Conservation (phyloP, 805 yeast species). For the Grigorovia yakushimaensis region DNA sequence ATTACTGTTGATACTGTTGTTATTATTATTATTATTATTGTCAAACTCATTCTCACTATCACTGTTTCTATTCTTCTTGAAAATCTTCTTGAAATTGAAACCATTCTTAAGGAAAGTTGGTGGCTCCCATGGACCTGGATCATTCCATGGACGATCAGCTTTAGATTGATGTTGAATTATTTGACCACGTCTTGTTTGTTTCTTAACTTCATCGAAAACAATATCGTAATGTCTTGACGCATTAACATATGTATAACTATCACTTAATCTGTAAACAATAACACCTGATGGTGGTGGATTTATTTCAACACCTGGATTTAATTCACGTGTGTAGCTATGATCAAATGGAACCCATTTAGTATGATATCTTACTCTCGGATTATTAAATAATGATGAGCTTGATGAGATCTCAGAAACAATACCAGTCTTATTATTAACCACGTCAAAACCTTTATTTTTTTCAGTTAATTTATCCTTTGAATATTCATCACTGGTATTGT, state of each 20-base stretch:
- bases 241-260: constrained; percentile 75
- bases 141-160: constrained; percentile 78
- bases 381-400: neutral
- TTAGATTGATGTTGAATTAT: constrained; percentile 26
- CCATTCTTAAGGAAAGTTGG: constrained; percentile 20
- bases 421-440: neutral
- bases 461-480: neutral
- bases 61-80: neutral
- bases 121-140: constrained; percentile 54
- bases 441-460: neutral
- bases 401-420: neutral
- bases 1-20: constrained; percentile 14
- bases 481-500: neutral
- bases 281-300: constrained; percentile 87
- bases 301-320: constrained; percentile 50
- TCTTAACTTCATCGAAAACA: constrained; percentile 57
- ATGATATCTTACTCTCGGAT: constrained; percentile 33
- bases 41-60: neutral
- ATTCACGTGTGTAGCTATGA: constrained; percentile 29
- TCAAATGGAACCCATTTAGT: constrained; percentile 63
- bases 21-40: constrained; percentile 16
- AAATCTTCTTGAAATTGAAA: constrained; percentile 2
- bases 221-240: constrained; percentile 62
- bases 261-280: constrained; percentile 72
- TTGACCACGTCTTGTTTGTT: constrained; percentile 51